These are phyloP conservation scores for Kodamaea hsintzibuensis DNA, from an alignment of 805 yeast genomes.

Conservation along the genomic window DNA sequence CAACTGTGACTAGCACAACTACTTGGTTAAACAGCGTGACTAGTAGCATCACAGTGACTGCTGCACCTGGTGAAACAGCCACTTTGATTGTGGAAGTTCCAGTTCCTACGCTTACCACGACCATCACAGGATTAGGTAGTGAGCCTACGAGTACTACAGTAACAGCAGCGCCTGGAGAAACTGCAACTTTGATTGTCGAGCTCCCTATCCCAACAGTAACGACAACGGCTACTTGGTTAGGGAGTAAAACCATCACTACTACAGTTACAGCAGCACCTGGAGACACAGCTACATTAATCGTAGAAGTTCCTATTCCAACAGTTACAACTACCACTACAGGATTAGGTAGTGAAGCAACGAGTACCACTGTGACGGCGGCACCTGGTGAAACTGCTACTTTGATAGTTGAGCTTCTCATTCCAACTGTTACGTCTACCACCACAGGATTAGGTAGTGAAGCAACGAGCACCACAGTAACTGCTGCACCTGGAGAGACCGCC, in stretches of 20 bases:
- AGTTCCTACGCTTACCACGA: constrained; percentile 8
- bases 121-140: constrained; percentile 9
- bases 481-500: constrained; percentile 9
- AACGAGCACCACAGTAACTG: not conserved
- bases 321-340: constrained; percentile 15
- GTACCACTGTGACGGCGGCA: not conserved
- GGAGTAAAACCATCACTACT: not conserved
- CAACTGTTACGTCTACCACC: constrained; percentile 7
- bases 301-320: constrained; percentile 13
- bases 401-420: constrained; percentile 12
- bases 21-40: constrained; percentile 12
- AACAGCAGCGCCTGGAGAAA: constrained; percentile 9
- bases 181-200: constrained; percentile 14
- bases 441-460: constrained; percentile 11
- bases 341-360: constrained; percentile 12
- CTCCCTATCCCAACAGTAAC: constrained; percentile 13
- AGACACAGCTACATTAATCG: constrained; percentile 12
- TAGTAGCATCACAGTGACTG: constrained; percentile 8
- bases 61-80: constrained; percentile 9
- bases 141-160: constrained; percentile 6
- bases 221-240: not conserved
- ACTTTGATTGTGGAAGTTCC: constrained; percentile 15
- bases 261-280: constrained; percentile 9
- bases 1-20: constrained; percentile 7
- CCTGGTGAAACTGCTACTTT: constrained; percentile 14